Evolutionary conservation across 768 basidiomycete genomes (phyloP), one percentile per base, ranked within the genome.

Genomic region (Saitozyma sp.): DNA sequence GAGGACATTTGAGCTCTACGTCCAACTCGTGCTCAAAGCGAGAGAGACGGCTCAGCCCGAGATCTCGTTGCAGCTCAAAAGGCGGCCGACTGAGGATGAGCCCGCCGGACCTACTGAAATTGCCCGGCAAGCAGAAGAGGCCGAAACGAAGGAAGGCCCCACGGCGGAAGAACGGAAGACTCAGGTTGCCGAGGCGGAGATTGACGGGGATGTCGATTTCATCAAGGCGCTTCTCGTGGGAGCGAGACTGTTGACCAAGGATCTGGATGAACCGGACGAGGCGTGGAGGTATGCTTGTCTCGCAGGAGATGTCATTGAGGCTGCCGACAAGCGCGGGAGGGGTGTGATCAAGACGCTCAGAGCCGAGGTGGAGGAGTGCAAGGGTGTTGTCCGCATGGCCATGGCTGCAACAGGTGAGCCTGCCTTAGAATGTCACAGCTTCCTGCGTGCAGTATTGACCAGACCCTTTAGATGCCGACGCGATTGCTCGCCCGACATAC

Each of bases 11-110:
- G 83, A 85, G 43, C 81, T 97, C 38, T 98, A 98, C 72, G 83
- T 88, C 9, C 88, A 91, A 70, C 85, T 94, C 14, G 89, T 93
- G 9, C 83, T 87, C 46, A 96, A 96, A 76, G 87, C 90, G 9
- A 85, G 87, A 60, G 84, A 92, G 72, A 86, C 90, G 13, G 79
- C 72, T 50, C 73, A 65, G 61, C 76, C 66, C 2, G 82, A 79
- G 55, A 64, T 68, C 9, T 67, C 68, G 6, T 63, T 81, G 39
- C 75, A 79, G 53, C 70, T 79, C 43, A 73, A 75, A 56, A 61
- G 58, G 10, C 66, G 74, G 38, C 67, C 68, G n/a, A 68, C 65
- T 2, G 68, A 64, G 11, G 75, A 73, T 19, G 63, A 57, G n/a
- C 52, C 60, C 2, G 51, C 52, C 8, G 45, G 45, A 13, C 65